phyloP scores from a whole-genome alignment of 192 early-diverging fungal genomes.

The Backusella circina region DNA sequence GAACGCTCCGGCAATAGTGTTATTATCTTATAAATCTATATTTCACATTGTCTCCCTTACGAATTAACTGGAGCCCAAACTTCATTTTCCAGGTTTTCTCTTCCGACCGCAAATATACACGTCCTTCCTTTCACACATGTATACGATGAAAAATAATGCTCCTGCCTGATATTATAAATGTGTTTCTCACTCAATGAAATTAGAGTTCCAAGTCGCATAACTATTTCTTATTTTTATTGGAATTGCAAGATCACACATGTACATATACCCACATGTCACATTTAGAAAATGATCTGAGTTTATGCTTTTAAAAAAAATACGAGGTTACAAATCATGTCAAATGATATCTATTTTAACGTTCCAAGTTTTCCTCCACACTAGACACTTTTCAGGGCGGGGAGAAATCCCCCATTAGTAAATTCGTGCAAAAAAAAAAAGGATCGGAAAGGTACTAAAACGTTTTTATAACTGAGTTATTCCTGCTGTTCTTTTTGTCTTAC shows the following conservation, averaged over 20 bases:
- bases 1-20: background rate
- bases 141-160: background rate
- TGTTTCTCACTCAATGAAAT: background rate
- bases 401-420: slow-evolving; percentile 1
- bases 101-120: background rate
- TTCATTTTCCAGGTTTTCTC: background rate
- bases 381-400: background rate
- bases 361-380: background rate
- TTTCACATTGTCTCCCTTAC: background rate
- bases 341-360: background rate
- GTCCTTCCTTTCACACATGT: background rate
- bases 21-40: background rate
- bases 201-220: background rate
- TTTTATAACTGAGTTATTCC: background rate
- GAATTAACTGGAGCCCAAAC: background rate
- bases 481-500: background rate
- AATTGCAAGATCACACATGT: background rate
- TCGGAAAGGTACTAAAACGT: background rate
- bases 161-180: background rate
- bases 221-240: background rate
- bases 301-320: background rate
- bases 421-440: background rate
- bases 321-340: background rate
- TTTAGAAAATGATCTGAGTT: background rate
- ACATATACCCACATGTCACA: background rate